Conservation (phyloP, 106 monocot genomes). For the Phalaenopsis equestris region DNA sequence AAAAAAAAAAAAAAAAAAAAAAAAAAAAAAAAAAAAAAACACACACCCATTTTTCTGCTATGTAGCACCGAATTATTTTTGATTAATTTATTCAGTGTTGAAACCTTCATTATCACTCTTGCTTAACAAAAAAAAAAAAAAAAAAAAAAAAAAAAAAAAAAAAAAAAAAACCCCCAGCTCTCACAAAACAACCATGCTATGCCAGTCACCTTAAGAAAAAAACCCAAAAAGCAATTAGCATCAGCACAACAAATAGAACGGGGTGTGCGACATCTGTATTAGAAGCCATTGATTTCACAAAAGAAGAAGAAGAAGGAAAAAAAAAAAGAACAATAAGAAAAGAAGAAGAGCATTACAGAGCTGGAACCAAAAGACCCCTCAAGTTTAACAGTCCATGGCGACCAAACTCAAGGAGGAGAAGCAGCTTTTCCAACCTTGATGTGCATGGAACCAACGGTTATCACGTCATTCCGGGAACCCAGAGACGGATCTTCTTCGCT, state of each 20-base stretch:
- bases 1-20: too few species aligned
- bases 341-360: not conserved
- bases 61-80: not conserved
- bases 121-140: not conserved
- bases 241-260: not conserved
- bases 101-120: not conserved
- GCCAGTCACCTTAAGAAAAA: too few species aligned
- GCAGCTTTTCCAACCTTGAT: slow-evolving; percentile 32
- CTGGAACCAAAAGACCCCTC: too few species aligned
- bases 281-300: slow-evolving; percentile 6
- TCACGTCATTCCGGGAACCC: slow-evolving; percentile 11
- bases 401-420: not conserved
- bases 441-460: slow-evolving; percentile 54
- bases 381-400: too few species aligned
- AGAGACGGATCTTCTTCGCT: not conserved
- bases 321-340: not conserved
- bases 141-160: too few species aligned
- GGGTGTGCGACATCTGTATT: not conserved
- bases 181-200: too few species aligned
- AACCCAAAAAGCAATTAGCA: not conserved
- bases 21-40: too few species aligned
- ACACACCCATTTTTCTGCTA: not conserved
- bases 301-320: not conserved
- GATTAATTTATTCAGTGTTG: not conserved
- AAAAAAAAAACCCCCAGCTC: too few species aligned